phyloP scores from a whole-genome alignment of 1,284 basidiomycete species.

The Cryptococcus deneoformans region DNA sequence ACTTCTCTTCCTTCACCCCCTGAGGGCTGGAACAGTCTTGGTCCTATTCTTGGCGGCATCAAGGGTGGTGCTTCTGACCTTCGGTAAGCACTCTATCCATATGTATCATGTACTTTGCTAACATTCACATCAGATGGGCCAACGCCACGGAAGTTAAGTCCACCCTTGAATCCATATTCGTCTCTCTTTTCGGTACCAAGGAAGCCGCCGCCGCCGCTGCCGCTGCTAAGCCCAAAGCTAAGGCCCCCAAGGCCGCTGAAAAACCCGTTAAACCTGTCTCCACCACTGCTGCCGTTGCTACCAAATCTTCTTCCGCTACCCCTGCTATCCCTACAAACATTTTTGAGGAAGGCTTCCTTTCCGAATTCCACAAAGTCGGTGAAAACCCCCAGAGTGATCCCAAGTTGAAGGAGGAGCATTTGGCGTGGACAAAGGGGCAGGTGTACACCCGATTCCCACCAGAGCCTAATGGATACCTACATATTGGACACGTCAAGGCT shows the following conservation, averaged over 20 bases:
- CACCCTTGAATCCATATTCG: conserved; percentile 74
- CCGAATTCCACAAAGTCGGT: conserved; percentile 88
- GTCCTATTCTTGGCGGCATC: conserved; percentile 66
- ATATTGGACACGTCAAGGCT: conserved; percentile 97
- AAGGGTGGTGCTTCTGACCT: conserved; percentile 63
- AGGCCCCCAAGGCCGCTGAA: conserved; percentile 58
- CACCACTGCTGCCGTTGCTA: conserved; percentile 40
- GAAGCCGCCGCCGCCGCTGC: conserved; percentile 61
- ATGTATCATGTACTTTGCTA: background rate
- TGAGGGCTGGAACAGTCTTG: conserved; percentile 71
- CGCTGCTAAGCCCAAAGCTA: conserved; percentile 60
- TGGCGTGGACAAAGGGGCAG: conserved; percentile 73
- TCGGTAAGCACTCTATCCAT: conserved; percentile 23
- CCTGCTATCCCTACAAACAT: conserved; percentile 55
- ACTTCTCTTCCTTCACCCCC: conserved; percentile 53
- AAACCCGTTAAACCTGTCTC: conserved; percentile 60
- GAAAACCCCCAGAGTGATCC: conserved; percentile 86
- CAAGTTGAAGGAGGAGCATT: conserved; percentile 74
- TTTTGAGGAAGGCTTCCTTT: conserved; percentile 94
- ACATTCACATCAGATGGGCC: conserved; percentile 65
- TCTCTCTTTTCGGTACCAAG: conserved; percentile 74
- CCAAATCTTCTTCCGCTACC: conserved; percentile 33
- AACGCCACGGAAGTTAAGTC: conserved; percentile 85
- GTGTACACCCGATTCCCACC: conserved; percentile 98
- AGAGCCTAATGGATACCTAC: conserved; percentile 95